Conservation (phyloP, 306 rosid species). For the Morella rubra region DNA sequence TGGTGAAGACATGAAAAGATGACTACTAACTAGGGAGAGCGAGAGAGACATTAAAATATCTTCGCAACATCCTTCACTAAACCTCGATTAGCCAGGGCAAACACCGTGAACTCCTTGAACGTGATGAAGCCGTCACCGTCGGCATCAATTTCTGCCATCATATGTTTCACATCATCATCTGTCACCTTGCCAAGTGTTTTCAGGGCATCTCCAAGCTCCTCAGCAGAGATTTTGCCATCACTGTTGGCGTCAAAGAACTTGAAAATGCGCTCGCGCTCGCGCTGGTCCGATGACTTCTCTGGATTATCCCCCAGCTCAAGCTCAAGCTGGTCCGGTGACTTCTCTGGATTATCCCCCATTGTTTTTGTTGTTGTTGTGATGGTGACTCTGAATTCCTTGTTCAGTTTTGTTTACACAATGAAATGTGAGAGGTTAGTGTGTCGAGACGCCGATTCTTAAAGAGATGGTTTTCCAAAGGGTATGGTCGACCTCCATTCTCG, state of each 20-base stretch:
- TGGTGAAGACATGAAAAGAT: slow-evolving; percentile 12
- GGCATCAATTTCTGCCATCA: slow-evolving; percentile 77
- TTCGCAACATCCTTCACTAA: slow-evolving; percentile 68
- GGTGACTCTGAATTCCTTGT: slow-evolving; percentile 10
- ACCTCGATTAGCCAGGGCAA: slow-evolving; percentile 63
- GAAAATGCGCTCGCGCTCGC: slow-evolving; percentile 62
- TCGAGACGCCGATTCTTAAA: slow-evolving; percentile 29
- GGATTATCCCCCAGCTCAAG: slow-evolving; percentile 32
- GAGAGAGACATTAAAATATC: slow-evolving; percentile 40
- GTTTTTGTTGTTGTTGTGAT: slow-evolving; percentile 2
- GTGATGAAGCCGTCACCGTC: slow-evolving; percentile 80
- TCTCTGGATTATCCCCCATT: slow-evolving; percentile 25
- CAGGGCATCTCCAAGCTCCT: slow-evolving; percentile 72
- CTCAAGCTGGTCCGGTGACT: too few relatives aligned
- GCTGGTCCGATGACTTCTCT: background rate
- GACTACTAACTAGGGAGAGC: too few relatives aligned
- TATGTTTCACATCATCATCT: slow-evolving; percentile 46
- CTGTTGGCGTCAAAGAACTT: slow-evolving; percentile 61
- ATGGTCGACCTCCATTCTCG: slow-evolving; percentile 48
- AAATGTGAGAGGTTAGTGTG: slow-evolving; percentile 17
- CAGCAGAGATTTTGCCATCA: slow-evolving; percentile 64
- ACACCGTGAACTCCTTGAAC: slow-evolving; percentile 47
- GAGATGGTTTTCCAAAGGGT: slow-evolving; percentile 5
- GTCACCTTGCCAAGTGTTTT: slow-evolving; percentile 61
- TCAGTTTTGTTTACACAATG: slow-evolving; percentile 19